These are phyloP conservation scores for Salmacisia buchloeana DNA, from an alignment of 1,284 basidiomycete genomes.

Conservation along the genomic window DNA sequence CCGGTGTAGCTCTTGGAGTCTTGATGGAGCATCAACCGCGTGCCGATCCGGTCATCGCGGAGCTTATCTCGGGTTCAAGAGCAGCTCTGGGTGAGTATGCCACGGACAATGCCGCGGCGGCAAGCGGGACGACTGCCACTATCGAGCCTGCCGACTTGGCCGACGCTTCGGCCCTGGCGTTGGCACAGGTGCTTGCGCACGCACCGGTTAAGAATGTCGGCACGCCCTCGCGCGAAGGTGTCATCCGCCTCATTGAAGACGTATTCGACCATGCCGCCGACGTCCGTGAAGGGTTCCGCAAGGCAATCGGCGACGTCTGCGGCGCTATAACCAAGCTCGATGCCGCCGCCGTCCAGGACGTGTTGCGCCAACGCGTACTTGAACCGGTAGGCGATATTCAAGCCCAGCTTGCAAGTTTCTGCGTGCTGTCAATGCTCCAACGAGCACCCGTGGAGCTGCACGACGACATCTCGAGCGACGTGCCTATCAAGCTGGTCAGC, in stretches of 20 bases:
- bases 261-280: neutral
- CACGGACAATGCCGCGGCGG: too few species aligned
- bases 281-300: neutral
- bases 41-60: too few species aligned
- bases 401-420: neutral
- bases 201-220: constrained; percentile 64
- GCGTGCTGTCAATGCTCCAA: neutral
- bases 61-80: too few species aligned
- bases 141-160: constrained; percentile 44
- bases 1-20: constrained; percentile 77
- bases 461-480: neutral
- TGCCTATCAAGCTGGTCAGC: neutral
- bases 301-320: neutral
- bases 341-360: neutral
- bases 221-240: neutral
- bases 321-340: neutral
- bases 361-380: neutral
- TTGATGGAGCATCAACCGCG: constrained; percentile 67
- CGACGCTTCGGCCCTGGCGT: constrained; percentile 67
- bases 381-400: neutral
- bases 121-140: constrained; percentile 16
- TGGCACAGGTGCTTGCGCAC: constrained; percentile 70
- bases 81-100: too few species aligned
- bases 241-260: neutral
- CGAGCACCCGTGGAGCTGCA: neutral